A percentile compares a stretch with the other conserved stretches of the same genome.
Evolutionary conservation across 257 asterid genomes (phyloP).

Genomic region (Solanum sejunctum): DNA sequence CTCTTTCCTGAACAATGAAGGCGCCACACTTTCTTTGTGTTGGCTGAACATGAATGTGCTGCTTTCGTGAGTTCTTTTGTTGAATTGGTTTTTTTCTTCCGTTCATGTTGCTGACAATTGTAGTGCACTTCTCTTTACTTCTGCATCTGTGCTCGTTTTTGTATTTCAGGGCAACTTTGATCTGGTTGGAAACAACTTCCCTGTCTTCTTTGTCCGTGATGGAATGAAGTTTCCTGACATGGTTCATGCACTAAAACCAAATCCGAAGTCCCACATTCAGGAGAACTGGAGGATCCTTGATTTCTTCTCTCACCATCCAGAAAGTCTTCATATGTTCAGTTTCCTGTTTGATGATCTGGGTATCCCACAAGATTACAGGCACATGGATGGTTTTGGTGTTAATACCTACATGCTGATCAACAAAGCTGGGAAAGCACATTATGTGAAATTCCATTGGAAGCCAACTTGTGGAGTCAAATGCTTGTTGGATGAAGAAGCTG

Average conservation of each 20-base stretch:
- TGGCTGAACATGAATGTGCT: neutral
- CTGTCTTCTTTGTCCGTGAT: conserved; percentile 82
- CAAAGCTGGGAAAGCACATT: conserved; percentile 78
- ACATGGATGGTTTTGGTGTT: conserved; percentile 95
- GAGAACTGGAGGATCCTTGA: conserved; percentile 92
- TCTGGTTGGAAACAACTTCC: conserved; percentile 96
- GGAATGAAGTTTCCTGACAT: conserved; percentile 91
- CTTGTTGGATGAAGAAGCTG: conserved; percentile 68
- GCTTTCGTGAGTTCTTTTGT: neutral
- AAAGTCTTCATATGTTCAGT: conserved; percentile 70
- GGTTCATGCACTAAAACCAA: conserved; percentile 86
- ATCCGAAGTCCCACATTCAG: conserved; percentile 91
- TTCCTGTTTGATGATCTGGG: conserved; percentile 89
- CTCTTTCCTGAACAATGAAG: neutral
- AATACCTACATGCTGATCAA: conserved; percentile 76
- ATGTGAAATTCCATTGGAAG: conserved; percentile 96
- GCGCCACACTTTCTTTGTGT: neutral
- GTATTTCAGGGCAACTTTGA: conserved; percentile 75
- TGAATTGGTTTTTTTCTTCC: neutral
- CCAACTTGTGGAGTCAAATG: conserved; percentile 95
- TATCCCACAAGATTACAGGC: conserved; percentile 89
- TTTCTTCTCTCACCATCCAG: conserved; percentile 92
- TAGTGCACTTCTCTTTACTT: neutral
- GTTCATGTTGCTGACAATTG: neutral
- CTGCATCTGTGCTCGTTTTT: neutral